Percentiles rank a stretch among this genome's conserved stretches.
Conservation (phyloP, 257 asterid species). For the Solanum paucissectum region DNA sequence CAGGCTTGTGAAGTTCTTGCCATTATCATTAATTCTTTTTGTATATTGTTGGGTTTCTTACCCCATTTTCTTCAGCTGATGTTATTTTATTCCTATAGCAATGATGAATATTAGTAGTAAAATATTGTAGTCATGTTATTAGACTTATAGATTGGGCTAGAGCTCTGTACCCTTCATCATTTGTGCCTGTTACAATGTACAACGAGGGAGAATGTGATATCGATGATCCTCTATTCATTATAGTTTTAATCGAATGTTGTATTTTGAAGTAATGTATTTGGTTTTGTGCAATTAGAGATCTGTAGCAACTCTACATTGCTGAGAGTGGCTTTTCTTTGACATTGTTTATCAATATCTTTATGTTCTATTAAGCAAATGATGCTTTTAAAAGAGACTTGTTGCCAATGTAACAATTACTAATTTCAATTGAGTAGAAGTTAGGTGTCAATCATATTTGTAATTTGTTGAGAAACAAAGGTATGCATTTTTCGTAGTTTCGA, state of each 20-base stretch:
- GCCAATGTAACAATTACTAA: background rate
- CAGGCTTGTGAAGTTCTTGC: conserved; percentile 17
- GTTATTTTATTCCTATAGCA: background rate
- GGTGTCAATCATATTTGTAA: background rate
- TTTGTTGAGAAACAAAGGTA: background rate
- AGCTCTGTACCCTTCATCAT: background rate
- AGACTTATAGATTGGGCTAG: background rate
- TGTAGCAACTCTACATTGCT: background rate
- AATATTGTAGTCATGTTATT: background rate
- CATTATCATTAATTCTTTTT: background rate
- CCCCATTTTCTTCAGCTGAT: background rate
- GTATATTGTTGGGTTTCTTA: background rate
- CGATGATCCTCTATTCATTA: background rate
- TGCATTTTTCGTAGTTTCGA: background rate
- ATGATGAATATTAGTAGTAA: background rate
- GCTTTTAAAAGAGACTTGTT: background rate
- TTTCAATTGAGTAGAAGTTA: background rate
- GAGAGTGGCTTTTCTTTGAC: background rate
- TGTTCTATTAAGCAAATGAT: background rate
- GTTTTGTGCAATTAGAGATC: background rate
- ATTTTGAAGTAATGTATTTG: background rate
- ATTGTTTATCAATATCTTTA: background rate
- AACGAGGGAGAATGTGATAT: background rate
- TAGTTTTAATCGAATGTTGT: background rate
- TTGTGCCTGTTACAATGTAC: background rate